Evolutionary conservation across 768 basidiomycete species (phyloP), one percentile per base, ranked within the genome.

Genomic region (Tylopilus sp.): DNA sequence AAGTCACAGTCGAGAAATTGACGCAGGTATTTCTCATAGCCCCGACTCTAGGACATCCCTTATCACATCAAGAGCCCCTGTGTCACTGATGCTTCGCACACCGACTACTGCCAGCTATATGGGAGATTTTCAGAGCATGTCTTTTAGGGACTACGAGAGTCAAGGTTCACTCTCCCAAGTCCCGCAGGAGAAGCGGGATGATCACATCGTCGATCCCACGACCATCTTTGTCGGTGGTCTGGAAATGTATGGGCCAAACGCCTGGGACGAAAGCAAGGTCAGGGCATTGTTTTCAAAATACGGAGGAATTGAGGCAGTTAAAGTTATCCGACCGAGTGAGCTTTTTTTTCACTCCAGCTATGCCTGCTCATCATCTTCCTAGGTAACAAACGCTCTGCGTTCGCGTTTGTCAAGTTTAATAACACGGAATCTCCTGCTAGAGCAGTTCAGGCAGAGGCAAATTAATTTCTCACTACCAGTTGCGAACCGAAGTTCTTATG

Each of bases 161-260:
- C 60, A 66, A 14, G 41, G 52, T 29, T 60, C 64, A 34, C 51
- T 58, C 26, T 31, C 51, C 4, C 56, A 55, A 38, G 54, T 67
- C 50, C 60, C 68, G 26, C 62, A 58, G 28, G 65, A 62, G 26
- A 54, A 53, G 25, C 55, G 51, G 25, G 63, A 65, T n/a, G 71
- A 74, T 29, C 71, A 72, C 50, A 75, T 78, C 22, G 65, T 85
- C 14, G 87, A 90, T 63, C 85, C 84, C 0, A 81, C 77, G 3
- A 83, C 86, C 2, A 74, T 92, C 26, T 91, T 90, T 64, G 85
- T 90, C 26, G 89, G 89, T 8, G 87, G 87, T 6, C 74, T 92
- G 40, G 84, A 86, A 59, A 78, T 82, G 62, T 76, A 75, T 59
- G 85, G 83, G 6, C 75, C 82, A 3, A 74, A 74, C 25, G 79